Evolutionary conservation across 2,329 filamentous ascomycete species (phyloP).

Genomic region (Verticillium zaregamsianum): DNA sequence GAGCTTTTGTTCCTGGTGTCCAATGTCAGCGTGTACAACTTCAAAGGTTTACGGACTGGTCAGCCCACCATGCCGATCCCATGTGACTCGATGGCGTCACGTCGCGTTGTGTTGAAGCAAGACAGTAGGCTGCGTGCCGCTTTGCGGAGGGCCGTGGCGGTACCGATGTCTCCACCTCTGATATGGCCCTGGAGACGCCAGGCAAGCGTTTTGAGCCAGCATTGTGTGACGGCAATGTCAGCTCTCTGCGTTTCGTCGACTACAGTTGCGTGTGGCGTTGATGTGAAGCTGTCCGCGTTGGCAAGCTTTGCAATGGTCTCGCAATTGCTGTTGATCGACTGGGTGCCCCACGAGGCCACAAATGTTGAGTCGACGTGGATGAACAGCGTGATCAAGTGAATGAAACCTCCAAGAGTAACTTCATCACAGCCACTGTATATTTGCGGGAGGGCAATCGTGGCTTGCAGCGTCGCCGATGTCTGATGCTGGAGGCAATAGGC

Average conservation of each 20-base stretch:
- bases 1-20: constrained; percentile 15
- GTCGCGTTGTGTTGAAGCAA: not conserved
- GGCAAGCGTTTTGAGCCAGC: constrained; percentile 15
- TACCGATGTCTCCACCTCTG: not conserved
- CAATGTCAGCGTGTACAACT: not conserved
- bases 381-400: constrained; percentile 13
- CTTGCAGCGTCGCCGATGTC: constrained; percentile 9
- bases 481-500: constrained; percentile 16
- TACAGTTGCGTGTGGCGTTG: constrained; percentile 2
- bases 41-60: too few species aligned
- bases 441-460: constrained; percentile 14
- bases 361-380: constrained; percentile 12
- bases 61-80: constrained; percentile 17
- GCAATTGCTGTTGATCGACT: not conserved
- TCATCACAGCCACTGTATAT: constrained; percentile 13
- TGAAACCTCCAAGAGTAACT: constrained; percentile 16
- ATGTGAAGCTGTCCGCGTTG: not conserved
- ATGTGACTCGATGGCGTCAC: constrained; percentile 10
- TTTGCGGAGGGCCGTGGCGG: not conserved
- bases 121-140: not conserved
- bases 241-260: constrained; percentile 16
- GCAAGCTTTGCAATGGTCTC: not conserved
- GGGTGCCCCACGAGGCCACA: constrained; percentile 5
- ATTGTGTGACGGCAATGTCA: constrained; percentile 15
- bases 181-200: constrained; percentile 10